Conservation (phyloP, 345 rosid genomes). For the Arabidopsis suecica region DNA sequence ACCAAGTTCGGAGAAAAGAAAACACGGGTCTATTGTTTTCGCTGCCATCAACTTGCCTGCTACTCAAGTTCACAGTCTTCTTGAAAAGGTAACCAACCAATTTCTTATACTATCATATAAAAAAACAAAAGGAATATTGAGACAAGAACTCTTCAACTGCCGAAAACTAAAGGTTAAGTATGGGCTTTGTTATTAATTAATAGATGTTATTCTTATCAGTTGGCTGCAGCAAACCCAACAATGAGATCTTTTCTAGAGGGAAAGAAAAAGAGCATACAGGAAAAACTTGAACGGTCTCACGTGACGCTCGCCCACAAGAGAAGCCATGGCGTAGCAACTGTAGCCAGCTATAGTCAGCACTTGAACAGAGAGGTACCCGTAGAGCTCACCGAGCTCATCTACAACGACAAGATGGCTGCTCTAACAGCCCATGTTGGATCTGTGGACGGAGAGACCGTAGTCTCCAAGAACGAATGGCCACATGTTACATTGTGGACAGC, state of each 20-base stretch:
- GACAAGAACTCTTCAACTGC: background rate
- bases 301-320: conserved; percentile 94
- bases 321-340: conserved; percentile 83
- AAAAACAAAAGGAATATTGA: conserved; percentile 17
- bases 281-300: conserved; percentile 63
- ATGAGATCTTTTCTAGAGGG: conserved; percentile 57
- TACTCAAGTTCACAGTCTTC: conserved; percentile 56
- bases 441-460: conserved; percentile 65
- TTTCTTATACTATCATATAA: background rate
- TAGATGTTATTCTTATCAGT: conserved; percentile 47
- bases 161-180: background rate
- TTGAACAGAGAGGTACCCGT: conserved; percentile 65
- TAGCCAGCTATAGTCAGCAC: conserved; percentile 69
- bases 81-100: conserved; percentile 56
- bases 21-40: conserved; percentile 67
- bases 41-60: conserved; percentile 81
- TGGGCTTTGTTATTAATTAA: background rate
- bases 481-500: conserved; percentile 91
- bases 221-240: conserved; percentile 54
- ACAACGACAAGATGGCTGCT: conserved; percentile 79
- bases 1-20: conserved; percentile 70
- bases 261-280: conserved; percentile 56
- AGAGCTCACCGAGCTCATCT: conserved; percentile 69
- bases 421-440: conserved; percentile 70
- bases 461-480: conserved; percentile 83